Evolutionary conservation across 2,329 filamentous ascomycete genomes (phyloP).

Genomic region (Curvularia sp.): DNA sequence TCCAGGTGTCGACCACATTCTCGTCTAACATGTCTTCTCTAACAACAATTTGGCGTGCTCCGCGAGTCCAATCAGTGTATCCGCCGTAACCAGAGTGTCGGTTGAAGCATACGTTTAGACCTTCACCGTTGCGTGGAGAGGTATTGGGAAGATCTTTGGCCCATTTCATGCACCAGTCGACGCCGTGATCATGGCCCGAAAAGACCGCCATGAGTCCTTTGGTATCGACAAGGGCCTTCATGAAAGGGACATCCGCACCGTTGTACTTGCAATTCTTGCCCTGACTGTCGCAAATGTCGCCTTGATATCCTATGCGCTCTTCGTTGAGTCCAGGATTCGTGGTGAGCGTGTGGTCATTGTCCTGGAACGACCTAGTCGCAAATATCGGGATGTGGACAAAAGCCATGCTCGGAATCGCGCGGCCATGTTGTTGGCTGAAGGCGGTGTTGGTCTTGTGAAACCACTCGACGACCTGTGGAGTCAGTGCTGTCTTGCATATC

Average conservation of each 20-base stretch:
- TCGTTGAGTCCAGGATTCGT: constrained; percentile 53
- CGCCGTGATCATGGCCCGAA: constrained; percentile 72
- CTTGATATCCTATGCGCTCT: constrained; percentile 36
- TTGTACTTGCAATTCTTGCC: constrained; percentile 44
- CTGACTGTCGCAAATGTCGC: constrained; percentile 22
- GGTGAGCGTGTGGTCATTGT: constrained; percentile 56
- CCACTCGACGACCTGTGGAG: constrained; percentile 37
- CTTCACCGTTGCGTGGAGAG: constrained; percentile 53
- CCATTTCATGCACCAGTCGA: constrained; percentile 55
- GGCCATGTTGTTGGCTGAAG: constrained; percentile 38
- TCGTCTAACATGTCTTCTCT: constrained; percentile 53
- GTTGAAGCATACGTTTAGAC: constrained; percentile 63
- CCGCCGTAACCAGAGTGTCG: constrained; percentile 75
- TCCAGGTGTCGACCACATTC: constrained; percentile 64
- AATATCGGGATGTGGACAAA: constrained; percentile 62
- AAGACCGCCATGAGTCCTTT: constrained; percentile 56
- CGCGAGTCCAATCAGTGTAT: constrained; percentile 69
- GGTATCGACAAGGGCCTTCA: constrained; percentile 65
- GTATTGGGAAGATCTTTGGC: constrained; percentile 36
- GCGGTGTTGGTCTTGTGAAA: constrained; percentile 29
- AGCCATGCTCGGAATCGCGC: constrained; percentile 58
- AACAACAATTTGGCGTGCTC: constrained; percentile 64
- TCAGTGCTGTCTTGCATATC: constrained; percentile 5
- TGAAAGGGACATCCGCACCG: constrained; percentile 66
- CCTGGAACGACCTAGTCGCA: constrained; percentile 47